These are phyloP conservation scores for Suillus hirtellus DNA, from an alignment of 768 basidiomycete genomes.

Conservation along the genomic window DNA sequence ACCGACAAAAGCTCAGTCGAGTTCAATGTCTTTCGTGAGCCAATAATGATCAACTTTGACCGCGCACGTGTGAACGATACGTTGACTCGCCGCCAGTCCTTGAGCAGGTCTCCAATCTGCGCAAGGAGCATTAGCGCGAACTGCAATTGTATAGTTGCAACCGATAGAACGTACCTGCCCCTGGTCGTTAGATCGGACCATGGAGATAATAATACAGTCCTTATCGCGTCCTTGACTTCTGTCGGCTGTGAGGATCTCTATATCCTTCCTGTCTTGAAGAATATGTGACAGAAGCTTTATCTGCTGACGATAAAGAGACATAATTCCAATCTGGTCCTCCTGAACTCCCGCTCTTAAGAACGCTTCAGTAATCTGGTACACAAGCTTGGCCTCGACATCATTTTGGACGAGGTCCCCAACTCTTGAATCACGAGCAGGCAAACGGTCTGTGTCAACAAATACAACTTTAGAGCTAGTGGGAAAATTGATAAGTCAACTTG, in stretches of 20 bases:
- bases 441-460: slow-evolving; percentile 89
- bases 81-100: slow-evolving; percentile 96
- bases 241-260: slow-evolving; percentile 92
- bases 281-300: slow-evolving; percentile 82
- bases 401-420: slow-evolving; percentile 93
- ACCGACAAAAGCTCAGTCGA: slow-evolving; percentile 59
- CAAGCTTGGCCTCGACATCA: slow-evolving; percentile 69
- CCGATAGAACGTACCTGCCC: slow-evolving; percentile 57
- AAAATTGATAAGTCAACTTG: not conserved
- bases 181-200: slow-evolving; percentile 84
- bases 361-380: slow-evolving; percentile 66
- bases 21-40: slow-evolving; percentile 78
- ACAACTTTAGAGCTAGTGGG: slow-evolving; percentile 73
- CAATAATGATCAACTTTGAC: slow-evolving; percentile 88
- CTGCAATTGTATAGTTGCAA: too few relatives aligned
- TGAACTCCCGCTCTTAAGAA: slow-evolving; percentile 65
- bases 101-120: slow-evolving; percentile 89
- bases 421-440: slow-evolving; percentile 79
- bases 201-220: slow-evolving; percentile 89
- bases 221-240: slow-evolving; percentile 95
- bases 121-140: not conserved
- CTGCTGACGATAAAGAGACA: slow-evolving; percentile 94
- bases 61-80: slow-evolving; percentile 95
- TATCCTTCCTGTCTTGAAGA: slow-evolving; percentile 50
- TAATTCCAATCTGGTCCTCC: slow-evolving; percentile 77